Conservation (phyloP, 129 eudicot species). For the Daucus carota region DNA sequence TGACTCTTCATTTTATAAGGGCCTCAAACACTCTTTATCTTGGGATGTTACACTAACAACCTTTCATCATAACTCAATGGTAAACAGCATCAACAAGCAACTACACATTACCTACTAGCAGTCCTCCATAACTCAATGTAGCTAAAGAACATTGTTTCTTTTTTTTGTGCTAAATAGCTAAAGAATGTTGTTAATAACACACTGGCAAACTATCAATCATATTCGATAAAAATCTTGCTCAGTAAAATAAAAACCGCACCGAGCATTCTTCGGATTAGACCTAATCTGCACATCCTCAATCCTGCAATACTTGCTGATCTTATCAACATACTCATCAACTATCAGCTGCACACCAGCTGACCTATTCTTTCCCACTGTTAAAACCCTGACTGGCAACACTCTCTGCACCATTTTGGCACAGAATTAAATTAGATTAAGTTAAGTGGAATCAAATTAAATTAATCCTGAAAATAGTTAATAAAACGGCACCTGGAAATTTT, state of each 20-base stretch:
- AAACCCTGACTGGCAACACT: slow-evolving; percentile 61
- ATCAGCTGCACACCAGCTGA: slow-evolving; percentile 60
- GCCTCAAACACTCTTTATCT: too few species aligned
- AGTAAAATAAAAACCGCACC: slow-evolving; percentile 8
- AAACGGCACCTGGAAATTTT: too few species aligned
- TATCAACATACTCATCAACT: slow-evolving; percentile 64
- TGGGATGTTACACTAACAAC: too few species aligned
- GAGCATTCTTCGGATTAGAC: slow-evolving; percentile 80
- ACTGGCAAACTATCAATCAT: too few species aligned
- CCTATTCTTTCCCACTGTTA: slow-evolving; percentile 76
- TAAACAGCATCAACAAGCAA: background rate
- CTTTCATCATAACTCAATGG: background rate
- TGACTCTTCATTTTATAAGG: too few species aligned
- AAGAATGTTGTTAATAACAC: too few species aligned
- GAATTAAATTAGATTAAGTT: background rate
- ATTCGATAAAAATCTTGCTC: background rate
- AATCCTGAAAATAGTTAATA: background rate
- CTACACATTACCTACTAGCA: background rate
- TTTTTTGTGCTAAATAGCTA: too few species aligned
- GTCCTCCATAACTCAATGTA: background rate
- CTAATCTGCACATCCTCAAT: slow-evolving; percentile 52
- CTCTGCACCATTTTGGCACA: slow-evolving; percentile 26
- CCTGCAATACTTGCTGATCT: slow-evolving; percentile 60
- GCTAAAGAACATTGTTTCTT: background rate
- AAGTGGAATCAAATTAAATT: background rate